Base-by-base conservation (phyloP, 768 basidiomycete genomes). In the Hericium coralloides region DNA sequence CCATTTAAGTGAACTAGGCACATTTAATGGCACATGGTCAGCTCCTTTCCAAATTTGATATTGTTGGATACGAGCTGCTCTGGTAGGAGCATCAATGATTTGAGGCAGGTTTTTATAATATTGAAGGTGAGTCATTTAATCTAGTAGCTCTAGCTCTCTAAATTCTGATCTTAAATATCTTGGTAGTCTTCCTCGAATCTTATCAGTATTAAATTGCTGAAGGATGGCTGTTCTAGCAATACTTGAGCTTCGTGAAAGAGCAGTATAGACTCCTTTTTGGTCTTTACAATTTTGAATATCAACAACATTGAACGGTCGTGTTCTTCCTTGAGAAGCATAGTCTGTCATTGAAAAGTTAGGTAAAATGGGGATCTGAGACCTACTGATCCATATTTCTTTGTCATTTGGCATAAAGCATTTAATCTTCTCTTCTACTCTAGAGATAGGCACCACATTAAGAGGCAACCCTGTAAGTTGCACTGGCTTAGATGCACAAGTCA, bases 281-380 rank as follows among this genome's bases (percentile, higher is more conserved):
- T 38, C 0, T 38, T 6, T 41, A 62, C n/a, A 63, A 39, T 54
- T 49, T 4, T 50, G 12, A 0, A 66, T 23, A 53, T 67, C 55
- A 4, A 59, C 55, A 2, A 55, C 45, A 57, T 67, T 67, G 15
- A 39, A 18, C 2, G 20, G 53, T 12, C 65, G 31, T 6, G 62
- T 67, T 7, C 60, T n/a, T 1, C 65, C 66, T n/a, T 67, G 66
- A 20, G 51, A 62, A 17, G 38, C 48, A 55, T 55, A 67, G 50
- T 67, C 64, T 15, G 65, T 62, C 60, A 66, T 65, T 4, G 60
- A 60, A 53, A 67, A 67, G 48, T 65, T 63, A 1, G n/a, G 60
- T 0, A 66, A 39, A 1, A 62, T 48, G 9, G 18, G 57, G 0
- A 63, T 55, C 37, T 67, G 63, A n/a, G 38, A 8, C n/a, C 66